Base-by-base conservation (phyloP, 148 eudicot genomes). In the Arbutus unedo region DNA sequence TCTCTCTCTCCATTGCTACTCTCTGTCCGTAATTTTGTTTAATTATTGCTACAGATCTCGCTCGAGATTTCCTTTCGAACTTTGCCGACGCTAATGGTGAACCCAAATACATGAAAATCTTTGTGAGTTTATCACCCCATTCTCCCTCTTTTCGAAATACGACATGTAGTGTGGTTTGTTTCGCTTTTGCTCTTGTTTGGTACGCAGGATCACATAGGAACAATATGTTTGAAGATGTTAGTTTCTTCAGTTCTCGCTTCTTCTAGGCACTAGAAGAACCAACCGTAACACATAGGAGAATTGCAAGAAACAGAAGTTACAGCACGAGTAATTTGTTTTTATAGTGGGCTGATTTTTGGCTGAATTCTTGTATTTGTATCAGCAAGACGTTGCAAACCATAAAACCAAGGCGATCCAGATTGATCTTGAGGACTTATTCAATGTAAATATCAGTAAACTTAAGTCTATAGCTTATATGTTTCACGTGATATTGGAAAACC, bases 311-410 rank as follows among this genome's bases (percentile, higher is more conserved):
- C 31, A 45, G 41, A 3, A 25, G 18, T 66, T 10, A 23, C 68
- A 62, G 11, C n/a, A 21, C 31, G 21, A 60, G 31, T 8, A n/a
- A 23, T 9, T 31, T 45, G 57, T 23, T 57, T 21, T 55, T 55
- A 9, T 54, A 8, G 19, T 77, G 21, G 11, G 78, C 66, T 62
- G 8, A 66, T 41, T 10, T 2, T 76, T 38, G 21, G 60, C 21
- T 74, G 70, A 38, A 48, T 55, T 81, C 11, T 79, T 79, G 2
- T 8, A 57, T 21, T 53, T 71, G 6, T 74, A 79, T 60, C 92
- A 96, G 99, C 99, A 96, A 96, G 97, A 96, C 79, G 99, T 94
- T 44, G 93, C 98, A 4, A 96, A 96, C 82, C 98, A 96, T 38
- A 93, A 91, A 81, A 82, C 74, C 21, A 92, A 93, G 84, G 94